Base-by-base conservation (phyloP, 768 basidiomycete genomes). In the Serendipita indica region DNA sequence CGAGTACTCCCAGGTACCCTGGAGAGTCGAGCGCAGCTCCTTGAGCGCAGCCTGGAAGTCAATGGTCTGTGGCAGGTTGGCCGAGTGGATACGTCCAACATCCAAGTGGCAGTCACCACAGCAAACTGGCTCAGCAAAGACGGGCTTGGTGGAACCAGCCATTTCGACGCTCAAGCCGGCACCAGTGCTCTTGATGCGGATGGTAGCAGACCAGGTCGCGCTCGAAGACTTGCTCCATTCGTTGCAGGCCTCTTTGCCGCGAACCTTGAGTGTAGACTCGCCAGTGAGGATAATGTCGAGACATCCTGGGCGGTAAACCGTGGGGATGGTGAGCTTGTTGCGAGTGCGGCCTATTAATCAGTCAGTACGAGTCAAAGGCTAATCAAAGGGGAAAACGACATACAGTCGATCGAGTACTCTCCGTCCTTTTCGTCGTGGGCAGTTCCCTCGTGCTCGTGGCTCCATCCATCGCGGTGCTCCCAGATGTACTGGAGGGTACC, bases 321-420 rank as follows among this genome's bases (percentile, higher is more conserved):
- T 67, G 2, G 69, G 69, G 27, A 70, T 62, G 35, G 63, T 62
- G 1, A 70, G 62, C 35, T 59, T 62, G 62, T 70, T 70, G 52
- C 62, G 61, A 18, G 69, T 70, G 32, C 65, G 37, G 61, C 68
- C 67, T 69, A 39, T 3, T 14, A 12, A 4, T 25, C 34, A 30
- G 37, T 39, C n/a, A 39, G 35, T 54, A 35, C 5, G 25, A 54
- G 39, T 58, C 13, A 22, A 7, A n/a, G 27, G 12, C 10, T n/a
- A 52, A 27, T 45, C 16, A 57, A 5, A 20, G 58, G 22, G 20
- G 32, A 22, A 32, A 25, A 3, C 18, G 2, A 54, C 58, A 4
- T 28, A 59, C 59, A 60, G 22, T 33, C 49, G 12, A 60, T 39
- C 0, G 59, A 57, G 49, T 57, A 57, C 25, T 39, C 16, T 16